Base-by-base conservation (phyloP, 1,284 basidiomycete species). In the Tylopilus sp. region DNA sequence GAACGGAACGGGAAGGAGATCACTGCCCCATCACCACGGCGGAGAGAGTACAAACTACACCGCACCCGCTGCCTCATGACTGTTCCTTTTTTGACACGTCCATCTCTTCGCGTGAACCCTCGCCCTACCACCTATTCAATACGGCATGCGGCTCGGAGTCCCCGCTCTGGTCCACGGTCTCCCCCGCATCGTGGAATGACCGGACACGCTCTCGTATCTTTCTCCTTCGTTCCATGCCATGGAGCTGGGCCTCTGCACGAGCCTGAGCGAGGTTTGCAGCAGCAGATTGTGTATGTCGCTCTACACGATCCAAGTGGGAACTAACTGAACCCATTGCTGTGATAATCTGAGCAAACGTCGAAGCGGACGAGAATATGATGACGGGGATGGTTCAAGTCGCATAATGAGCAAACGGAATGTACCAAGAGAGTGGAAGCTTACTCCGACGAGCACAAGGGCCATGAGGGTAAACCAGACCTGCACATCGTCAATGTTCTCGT, bases 241-340 rank as follows among this genome's bases (percentile, higher is more conserved):
- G 64, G 44, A 70, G 63, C 29, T 68, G 61, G 12, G 72, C 75
- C 16, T 74, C 75, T 13, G 59, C 57, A 13, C 74, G 62, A 4
- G 75, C 75, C 41, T 69, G 64, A 0, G 73, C 67, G 7, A 78
- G 67, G 55, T 75, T 75, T 11, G 63, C 61, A 16, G 73, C 65
- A 0, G 76, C 75, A 4, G 61, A 57, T 16, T 51, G 46, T 31
- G 76, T 66, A 8, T 63, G 63, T 23, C 60, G 54, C 42, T 52
- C 51, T 11, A 59, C 51, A 10, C 56, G 41, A 60, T 62, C 26
- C 34, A 61, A 12, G 48, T 56, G 54, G 11, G 57, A 56, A 36
- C 54, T 55, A 5, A 45, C 31, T 1, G 47, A 49, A 30, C 34
- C 26, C 41, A 46, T 33, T 8, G 51, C 48, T 5, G 35, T 40